phyloP scores from a whole-genome alignment of 2,329 filamentous ascomycete genomes.

The Penicillium sp. region DNA sequence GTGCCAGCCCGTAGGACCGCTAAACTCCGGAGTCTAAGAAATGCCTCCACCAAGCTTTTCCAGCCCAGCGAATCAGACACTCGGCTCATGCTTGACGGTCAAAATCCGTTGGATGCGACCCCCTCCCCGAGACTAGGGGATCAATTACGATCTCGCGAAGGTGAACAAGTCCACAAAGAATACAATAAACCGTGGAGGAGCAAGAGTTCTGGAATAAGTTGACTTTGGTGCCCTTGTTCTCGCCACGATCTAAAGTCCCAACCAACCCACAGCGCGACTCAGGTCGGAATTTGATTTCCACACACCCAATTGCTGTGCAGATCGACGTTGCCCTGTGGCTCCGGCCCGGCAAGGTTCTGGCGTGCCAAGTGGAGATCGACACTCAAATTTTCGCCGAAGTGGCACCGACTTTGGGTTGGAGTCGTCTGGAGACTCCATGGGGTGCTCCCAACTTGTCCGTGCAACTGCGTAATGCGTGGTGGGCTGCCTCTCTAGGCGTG shows the following conservation, averaged over 20 bases:
- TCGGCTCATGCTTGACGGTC: background rate
- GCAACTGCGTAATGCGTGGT: slow-evolving; percentile 2
- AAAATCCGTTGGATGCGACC: no score
- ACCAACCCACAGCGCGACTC: background rate
- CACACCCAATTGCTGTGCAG: background rate
- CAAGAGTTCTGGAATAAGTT: no score
- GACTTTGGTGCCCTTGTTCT: no score
- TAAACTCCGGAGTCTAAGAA: background rate
- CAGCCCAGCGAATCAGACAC: background rate
- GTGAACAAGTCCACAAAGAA: background rate
- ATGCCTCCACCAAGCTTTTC: background rate
- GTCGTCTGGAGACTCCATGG: slow-evolving; percentile 17
- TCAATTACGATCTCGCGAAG: no score
- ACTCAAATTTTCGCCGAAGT: slow-evolving; percentile 14
- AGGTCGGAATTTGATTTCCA: slow-evolving; percentile 9
- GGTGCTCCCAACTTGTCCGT: slow-evolving; percentile 8
- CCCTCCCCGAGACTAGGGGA: no score
- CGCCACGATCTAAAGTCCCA: no score
- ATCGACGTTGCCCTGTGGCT: background rate
- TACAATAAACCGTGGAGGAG: no score
- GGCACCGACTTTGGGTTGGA: slow-evolving; percentile 9
- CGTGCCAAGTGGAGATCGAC: slow-evolving; percentile 2
- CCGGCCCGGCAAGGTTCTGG: background rate
- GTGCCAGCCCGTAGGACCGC: background rate
- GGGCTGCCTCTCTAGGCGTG: no score